A percentile compares a stretch with the other conserved stretches of the same genome.
phyloP scores from a whole-genome alignment of 495 filamentous ascomycete species.

The Daldinia childiae region DNA sequence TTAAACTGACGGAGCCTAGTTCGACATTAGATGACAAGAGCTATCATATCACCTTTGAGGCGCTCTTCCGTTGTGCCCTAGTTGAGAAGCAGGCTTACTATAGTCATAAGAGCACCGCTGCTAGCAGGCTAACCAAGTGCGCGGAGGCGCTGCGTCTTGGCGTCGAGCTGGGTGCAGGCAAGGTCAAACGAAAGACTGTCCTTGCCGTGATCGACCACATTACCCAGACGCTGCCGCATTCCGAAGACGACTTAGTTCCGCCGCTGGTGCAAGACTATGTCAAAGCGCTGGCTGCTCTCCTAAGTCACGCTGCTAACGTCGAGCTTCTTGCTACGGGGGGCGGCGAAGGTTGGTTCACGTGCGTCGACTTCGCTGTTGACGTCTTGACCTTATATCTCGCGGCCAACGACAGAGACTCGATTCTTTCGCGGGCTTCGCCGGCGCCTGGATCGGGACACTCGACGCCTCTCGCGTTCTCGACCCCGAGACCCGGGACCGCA shows the following conservation, averaged over 20 bases:
- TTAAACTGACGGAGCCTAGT: conserved; percentile 30
- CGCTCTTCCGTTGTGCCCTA: conserved; percentile 74
- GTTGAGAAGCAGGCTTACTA: conserved; percentile 73
- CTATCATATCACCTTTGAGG: conserved; percentile 83
- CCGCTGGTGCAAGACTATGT: conserved; percentile 81
- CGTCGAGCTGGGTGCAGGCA: conserved; percentile 71
- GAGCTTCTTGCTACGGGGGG: conserved; percentile 71
- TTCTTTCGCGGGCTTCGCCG: conserved; percentile 51
- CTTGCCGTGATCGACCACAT: conserved; percentile 83
- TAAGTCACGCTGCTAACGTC: conserved; percentile 77
- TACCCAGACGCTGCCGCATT: conserved; percentile 71
- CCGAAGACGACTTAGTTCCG: conserved; percentile 70
- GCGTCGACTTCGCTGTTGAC: conserved; percentile 73
- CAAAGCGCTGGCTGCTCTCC: conserved; percentile 73
- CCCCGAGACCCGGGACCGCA: conserved; percentile 44
- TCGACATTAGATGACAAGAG: conserved; percentile 69
- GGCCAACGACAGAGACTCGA: conserved; percentile 47
- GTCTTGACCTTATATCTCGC: conserved; percentile 57
- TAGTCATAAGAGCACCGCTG: conserved; percentile 60
- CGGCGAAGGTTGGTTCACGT: conserved; percentile 71
- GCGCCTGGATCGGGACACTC: conserved; percentile 48
- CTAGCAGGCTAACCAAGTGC: conserved; percentile 70
- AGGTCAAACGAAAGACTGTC: conserved; percentile 78
- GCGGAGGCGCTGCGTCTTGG: conserved; percentile 76
- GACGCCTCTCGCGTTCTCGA: conserved; percentile 42